Evolutionary conservation across 768 basidiomycete genomes (phyloP).

Genomic region (Pilatotrama ljubarskyi): DNA sequence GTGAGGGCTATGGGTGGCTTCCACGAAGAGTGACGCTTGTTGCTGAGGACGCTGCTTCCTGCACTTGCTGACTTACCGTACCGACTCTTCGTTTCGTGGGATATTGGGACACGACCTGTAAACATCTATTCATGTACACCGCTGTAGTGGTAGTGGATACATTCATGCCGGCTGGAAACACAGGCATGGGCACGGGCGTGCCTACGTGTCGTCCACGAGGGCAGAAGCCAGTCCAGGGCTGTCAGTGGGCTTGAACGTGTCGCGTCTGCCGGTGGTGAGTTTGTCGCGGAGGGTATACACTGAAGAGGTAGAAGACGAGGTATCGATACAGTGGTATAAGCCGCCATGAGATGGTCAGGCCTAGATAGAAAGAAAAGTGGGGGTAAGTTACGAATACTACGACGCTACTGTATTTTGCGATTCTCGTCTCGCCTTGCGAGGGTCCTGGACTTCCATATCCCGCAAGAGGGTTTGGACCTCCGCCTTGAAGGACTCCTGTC

Average conservation of each 20-base stretch:
- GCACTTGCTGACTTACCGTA: not conserved
- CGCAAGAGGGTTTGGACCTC: constrained; percentile 8
- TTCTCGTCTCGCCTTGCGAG: constrained; percentile 14
- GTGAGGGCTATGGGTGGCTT: constrained; percentile 63
- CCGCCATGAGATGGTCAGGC: not conserved
- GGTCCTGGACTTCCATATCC: constrained; percentile 17
- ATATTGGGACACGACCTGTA: not conserved
- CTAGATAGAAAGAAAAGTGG: not conserved
- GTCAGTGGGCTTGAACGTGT: no score
- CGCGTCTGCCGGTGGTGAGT: no score
- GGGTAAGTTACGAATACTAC: not conserved
- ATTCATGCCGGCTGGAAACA: no score
- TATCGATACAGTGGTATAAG: not conserved
- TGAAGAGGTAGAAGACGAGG: not conserved
- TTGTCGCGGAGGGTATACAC: no score
- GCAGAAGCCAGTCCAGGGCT: no score
- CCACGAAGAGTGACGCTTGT: constrained; percentile 28
- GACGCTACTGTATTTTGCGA: not conserved
- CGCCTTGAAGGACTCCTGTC: constrained; percentile 11
- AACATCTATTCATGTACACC: not conserved
- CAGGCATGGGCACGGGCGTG: no score
- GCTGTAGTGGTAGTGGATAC: not conserved
- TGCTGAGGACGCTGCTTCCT: no score
- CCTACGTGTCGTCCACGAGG: no score
- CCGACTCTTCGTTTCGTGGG: not conserved